These are phyloP conservation scores for Suillus paluster DNA, from an alignment of 768 basidiomycete species.

Conservation along the genomic window DNA sequence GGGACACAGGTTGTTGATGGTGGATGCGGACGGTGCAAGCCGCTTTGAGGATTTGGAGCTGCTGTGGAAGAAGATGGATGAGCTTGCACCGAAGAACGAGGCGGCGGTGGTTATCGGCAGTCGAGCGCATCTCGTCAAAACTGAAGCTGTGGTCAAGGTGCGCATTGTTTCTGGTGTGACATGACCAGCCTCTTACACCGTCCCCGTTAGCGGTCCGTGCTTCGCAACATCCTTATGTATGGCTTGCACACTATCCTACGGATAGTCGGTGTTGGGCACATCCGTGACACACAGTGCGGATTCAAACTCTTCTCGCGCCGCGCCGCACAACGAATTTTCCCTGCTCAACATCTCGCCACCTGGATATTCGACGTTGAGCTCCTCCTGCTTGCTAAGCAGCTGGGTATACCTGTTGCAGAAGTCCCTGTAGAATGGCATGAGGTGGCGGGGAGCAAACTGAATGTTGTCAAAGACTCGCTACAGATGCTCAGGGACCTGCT, in stretches of 20 bases:
- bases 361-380: conserved; percentile 99
- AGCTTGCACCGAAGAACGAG: conserved; percentile 49
- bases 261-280: conserved; percentile 87
- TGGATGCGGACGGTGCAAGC: conserved; percentile 94
- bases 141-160: conserved; percentile 93
- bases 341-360: conserved; percentile 81
- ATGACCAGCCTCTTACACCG: not conserved
- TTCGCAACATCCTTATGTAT: conserved; percentile 94
- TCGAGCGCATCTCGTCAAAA: conserved; percentile 89
- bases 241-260: conserved; percentile 88
- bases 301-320: conserved; percentile 93
- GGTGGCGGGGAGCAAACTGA: conserved; percentile 90
- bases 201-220: conserved; percentile 68
- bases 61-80: conserved; percentile 80
- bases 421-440: conserved; percentile 94
- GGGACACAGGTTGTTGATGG: conserved; percentile 83
- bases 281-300: conserved; percentile 95
- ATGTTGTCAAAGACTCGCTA: conserved; percentile 80
- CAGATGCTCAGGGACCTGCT: conserved; percentile 91
- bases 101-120: conserved; percentile 83
- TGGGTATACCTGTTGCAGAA: conserved; percentile 79
- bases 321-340: conserved; percentile 84
- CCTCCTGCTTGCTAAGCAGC: conserved; percentile 79
- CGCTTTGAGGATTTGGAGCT: conserved; percentile 81
- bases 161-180: conserved; percentile 20